Evolutionary conservation across 2,329 filamentous ascomycete genomes (phyloP).

Genomic region (Dryadomyces sulphureus): DNA sequence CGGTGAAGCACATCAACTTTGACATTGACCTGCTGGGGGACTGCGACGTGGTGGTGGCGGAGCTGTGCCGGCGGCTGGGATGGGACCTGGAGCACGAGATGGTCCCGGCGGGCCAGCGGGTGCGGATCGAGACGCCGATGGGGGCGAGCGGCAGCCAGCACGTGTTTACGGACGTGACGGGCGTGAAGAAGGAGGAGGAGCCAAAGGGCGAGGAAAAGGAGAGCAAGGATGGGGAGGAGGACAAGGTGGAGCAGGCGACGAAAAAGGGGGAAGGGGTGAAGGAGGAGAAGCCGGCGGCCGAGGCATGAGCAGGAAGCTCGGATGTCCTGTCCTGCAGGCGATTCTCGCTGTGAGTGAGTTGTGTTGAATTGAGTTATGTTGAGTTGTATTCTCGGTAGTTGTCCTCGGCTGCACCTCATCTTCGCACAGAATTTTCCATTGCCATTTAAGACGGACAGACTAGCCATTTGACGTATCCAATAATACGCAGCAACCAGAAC

Average conservation of each 20-base stretch:
- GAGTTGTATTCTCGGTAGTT: too few relatives aligned
- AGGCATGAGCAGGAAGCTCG: neutral
- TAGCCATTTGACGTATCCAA: too few relatives aligned
- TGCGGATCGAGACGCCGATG: slow-evolving; percentile 38
- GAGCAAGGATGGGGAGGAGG: neutral
- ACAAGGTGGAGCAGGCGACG: neutral
- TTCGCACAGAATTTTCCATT: too few relatives aligned
- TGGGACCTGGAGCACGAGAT: slow-evolving; percentile 77
- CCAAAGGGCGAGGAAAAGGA: neutral
- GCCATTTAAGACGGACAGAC: too few relatives aligned
- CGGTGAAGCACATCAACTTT: slow-evolving; percentile 81
- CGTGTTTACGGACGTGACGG: slow-evolving; percentile 19
- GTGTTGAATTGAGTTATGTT: too few relatives aligned
- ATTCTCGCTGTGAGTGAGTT: too few relatives aligned
- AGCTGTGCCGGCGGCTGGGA: slow-evolving; percentile 66
- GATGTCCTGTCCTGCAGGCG: too few relatives aligned
- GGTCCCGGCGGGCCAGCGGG: slow-evolving; percentile 51
- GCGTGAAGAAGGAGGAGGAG: neutral
- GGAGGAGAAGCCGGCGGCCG: neutral
- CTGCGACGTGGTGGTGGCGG: slow-evolving; percentile 78
- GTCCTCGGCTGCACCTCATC: too few relatives aligned
- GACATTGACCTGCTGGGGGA: slow-evolving; percentile 94
- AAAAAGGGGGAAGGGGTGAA: neutral
- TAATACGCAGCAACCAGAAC: too few relatives aligned
- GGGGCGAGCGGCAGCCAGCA: slow-evolving; percentile 28